Percentiles rank a stretch among this genome's conserved stretches.
Evolutionary conservation across 2,329 filamentous ascomycete species (phyloP).

Genomic region (Colletotrichum sp.): DNA sequence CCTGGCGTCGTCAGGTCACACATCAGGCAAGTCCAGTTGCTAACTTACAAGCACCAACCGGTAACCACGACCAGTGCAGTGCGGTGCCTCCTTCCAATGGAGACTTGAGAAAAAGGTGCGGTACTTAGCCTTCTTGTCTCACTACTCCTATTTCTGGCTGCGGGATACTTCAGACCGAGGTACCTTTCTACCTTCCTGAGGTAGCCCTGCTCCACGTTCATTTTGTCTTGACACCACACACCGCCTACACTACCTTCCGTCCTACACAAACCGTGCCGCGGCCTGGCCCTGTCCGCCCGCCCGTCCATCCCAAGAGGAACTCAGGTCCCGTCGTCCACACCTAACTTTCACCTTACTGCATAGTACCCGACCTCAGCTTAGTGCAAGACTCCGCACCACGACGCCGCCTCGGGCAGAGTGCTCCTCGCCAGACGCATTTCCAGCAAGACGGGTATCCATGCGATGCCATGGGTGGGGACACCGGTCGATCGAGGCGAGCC

Average conservation of each 20-base stretch:
- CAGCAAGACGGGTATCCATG: background rate
- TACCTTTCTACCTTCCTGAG: background rate
- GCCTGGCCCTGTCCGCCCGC: background rate
- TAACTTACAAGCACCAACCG: background rate
- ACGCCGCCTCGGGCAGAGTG: background rate
- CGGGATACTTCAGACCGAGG: background rate
- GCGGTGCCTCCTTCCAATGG: background rate
- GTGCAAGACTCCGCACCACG: background rate
- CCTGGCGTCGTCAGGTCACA: background rate
- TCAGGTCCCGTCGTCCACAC: background rate
- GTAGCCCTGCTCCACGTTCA: background rate
- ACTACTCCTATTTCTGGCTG: background rate
- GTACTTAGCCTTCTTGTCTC: background rate
- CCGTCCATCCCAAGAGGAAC: background rate
- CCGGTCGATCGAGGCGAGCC: slow-evolving; percentile 3
- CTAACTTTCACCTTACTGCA: background rate
- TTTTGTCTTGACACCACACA: background rate
- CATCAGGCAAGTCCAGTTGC: background rate
- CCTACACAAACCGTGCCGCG: background rate
- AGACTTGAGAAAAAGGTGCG: background rate
- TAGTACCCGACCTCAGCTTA: background rate
- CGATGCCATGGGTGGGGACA: background rate
- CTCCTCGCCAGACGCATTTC: background rate
- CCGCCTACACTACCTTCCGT: background rate
- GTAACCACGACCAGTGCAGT: background rate